Percentiles rank a stretch among this genome's conserved stretches.
Conservation (phyloP, 805 yeast genomes). For the Monosporozyma yasuniensis region DNA sequence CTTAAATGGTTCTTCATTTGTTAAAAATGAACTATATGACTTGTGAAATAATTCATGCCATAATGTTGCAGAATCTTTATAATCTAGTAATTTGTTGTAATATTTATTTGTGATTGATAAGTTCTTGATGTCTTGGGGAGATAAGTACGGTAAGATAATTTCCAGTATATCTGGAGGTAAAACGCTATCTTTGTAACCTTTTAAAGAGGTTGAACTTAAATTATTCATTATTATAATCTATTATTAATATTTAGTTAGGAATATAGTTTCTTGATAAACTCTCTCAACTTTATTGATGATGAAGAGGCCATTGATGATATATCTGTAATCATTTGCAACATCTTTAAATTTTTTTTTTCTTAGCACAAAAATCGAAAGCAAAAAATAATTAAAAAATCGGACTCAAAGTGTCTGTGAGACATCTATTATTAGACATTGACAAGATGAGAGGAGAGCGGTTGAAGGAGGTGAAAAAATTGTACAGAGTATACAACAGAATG, state of each 20-base stretch:
- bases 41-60: constrained; percentile 29
- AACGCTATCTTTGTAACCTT: background rate
- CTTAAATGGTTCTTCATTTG: constrained; percentile 26
- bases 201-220: background rate
- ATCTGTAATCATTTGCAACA: background rate
- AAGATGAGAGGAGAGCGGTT: too few relatives aligned
- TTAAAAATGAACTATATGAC: constrained; percentile 19
- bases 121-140: constrained; percentile 22
- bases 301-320: background rate
- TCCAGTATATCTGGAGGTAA: constrained; percentile 28
- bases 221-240: background rate
- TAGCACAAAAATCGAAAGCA: background rate
- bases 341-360: background rate
- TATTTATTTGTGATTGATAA: constrained; percentile 28
- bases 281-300: background rate
- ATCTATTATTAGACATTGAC: background rate
- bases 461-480: too few relatives aligned
- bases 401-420: background rate
- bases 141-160: constrained; percentile 22
- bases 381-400: background rate
- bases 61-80: constrained; percentile 19
- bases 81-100: constrained; percentile 22
- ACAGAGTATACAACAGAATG: too few relatives aligned
- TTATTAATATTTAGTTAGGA: background rate
- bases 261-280: background rate